Base-by-base conservation (phyloP, 2,329 filamentous ascomycete genomes). In the Colletotrichum higginsianum region DNA sequence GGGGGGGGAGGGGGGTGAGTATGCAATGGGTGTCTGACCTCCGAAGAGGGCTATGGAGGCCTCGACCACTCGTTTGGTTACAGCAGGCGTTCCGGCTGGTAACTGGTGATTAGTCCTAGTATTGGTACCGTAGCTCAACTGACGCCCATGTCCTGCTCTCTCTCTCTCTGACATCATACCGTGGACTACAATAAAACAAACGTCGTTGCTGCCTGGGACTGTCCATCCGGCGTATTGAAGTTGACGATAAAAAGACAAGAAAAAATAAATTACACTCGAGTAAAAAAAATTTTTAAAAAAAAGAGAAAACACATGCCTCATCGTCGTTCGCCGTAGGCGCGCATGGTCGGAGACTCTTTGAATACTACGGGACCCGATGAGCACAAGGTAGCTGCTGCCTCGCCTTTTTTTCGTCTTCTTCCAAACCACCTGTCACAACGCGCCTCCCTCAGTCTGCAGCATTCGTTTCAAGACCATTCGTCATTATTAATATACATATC, bases 401-500 rank as follows among this genome's bases (percentile, higher is more conserved):
- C 38, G 16, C 16, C 38, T 8, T 13, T 44, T 38, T 7, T 38
- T 44, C 55, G 11, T 16, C 38, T 8, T 26, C 15, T 44, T 18
- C 38, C 21, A 58, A 15, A 18, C 23, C 42, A n/a, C 16, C 42
- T 61, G 7, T 50, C 46, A 61, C 46, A 49, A 40, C 13, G 6
- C 46, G 21, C 13, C n/a, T 50, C 46, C 30, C 46, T 9, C 9
- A 13, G n/a, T 18, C 2, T 30, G 16, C 13, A 50, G 47, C 30
- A 18, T 56, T 63, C 53, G 42, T 63, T 68, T 40, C 52, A 60
- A 67, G 58, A 46, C 65, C 65, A 71, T 71, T 71, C 68, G 46
- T 68, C 65, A 71, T 71, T 68, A 71, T 68, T 71, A 68, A 71
- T 68, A 64, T 71, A 71, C 68, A 71, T 61, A 68, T 53, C 46